Evolutionary conservation across 192 early-diverging fungal species (phyloP).

Genomic region (Phlyctochytrium arcticum): DNA sequence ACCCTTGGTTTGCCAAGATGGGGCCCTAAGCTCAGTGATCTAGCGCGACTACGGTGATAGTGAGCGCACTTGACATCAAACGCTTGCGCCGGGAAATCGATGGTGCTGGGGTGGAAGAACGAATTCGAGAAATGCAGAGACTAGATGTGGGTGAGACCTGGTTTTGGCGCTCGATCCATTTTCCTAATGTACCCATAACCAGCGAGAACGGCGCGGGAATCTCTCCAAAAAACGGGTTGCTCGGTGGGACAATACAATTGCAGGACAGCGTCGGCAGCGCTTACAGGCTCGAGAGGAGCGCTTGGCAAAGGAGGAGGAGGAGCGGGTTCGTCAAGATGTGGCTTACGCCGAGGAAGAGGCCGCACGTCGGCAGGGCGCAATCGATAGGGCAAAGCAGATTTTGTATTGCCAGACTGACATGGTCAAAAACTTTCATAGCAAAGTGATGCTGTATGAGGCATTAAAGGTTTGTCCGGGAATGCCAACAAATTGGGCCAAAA

Average conservation of each 20-base stretch:
- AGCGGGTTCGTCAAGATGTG: slow-evolving; percentile 22
- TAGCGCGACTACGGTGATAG: slow-evolving; percentile 6
- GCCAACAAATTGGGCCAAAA: background rate
- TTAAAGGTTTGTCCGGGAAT: slow-evolving; percentile 12
- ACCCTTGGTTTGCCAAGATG: no score
- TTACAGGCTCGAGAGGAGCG: slow-evolving; percentile 22
- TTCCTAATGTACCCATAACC: background rate
- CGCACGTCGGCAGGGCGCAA: slow-evolving; percentile 21
- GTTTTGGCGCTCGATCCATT: background rate
- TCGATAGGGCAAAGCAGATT: slow-evolving; percentile 38
- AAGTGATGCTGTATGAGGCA: slow-evolving; percentile 32
- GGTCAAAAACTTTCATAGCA: slow-evolving; percentile 41
- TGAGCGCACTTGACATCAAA: slow-evolving; percentile 39
- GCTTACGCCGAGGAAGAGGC: slow-evolving; percentile 30
- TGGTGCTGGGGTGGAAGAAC: slow-evolving; percentile 12
- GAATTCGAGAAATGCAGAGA: slow-evolving; percentile 17
- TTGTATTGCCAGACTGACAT: slow-evolving; percentile 40
- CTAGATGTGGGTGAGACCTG: slow-evolving; percentile 15
- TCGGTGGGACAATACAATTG: slow-evolving; percentile 41
- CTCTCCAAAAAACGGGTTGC: slow-evolving; percentile 28
- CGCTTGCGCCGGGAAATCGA: slow-evolving; percentile 23
- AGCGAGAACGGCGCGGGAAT: slow-evolving; percentile 28
- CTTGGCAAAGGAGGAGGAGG: slow-evolving; percentile 28
- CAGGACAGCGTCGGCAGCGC: slow-evolving; percentile 30
- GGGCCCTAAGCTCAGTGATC: no score